Percentiles rank a stretch among this genome's conserved stretches.
Conservation (phyloP, 2,329 filamentous ascomycete genomes). For the Scedosporium apiospermum region DNA sequence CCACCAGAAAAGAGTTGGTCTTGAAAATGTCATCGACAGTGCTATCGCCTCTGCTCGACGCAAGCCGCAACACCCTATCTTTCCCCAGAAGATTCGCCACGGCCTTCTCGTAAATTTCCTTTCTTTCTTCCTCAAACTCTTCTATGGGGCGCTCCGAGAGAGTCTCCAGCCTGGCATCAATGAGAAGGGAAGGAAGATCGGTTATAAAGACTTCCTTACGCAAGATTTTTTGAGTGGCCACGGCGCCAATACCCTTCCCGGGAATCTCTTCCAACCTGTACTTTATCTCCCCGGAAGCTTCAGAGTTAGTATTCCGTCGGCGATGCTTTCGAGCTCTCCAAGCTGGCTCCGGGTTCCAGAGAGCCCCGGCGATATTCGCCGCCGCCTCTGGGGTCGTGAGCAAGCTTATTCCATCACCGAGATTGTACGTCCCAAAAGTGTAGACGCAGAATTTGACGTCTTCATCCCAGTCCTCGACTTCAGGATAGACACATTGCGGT, state of each 20-base stretch:
- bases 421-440: slow-evolving; percentile 12
- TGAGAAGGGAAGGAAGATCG: slow-evolving; percentile 22
- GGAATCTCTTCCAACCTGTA: slow-evolving; percentile 19
- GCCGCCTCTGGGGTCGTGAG: slow-evolving; percentile 23
- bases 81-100: neutral
- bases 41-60: slow-evolving; percentile 13
- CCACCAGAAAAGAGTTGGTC: slow-evolving; percentile 22
- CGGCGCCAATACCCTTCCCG: slow-evolving; percentile 22
- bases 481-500: slow-evolving; percentile 12
- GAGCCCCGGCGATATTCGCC: slow-evolving; percentile 17
- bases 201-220: slow-evolving; percentile 24
- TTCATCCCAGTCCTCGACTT: slow-evolving; percentile 2
- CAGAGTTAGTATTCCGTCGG: neutral
- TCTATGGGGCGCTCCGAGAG: neutral
- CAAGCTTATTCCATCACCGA: slow-evolving; percentile 21
- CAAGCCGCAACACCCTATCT: slow-evolving; percentile 17
- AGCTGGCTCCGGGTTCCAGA: slow-evolving; percentile 15
- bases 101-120: neutral
- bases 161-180: slow-evolving; percentile 10
- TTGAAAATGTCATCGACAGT: slow-evolving; percentile 23
- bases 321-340: neutral
- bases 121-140: slow-evolving; percentile 13
- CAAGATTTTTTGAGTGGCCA: slow-evolving; percentile 21
- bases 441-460: slow-evolving; percentile 16
- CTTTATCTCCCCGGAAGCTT: neutral